Evolutionary conservation across 2,329 filamentous ascomycete species (phyloP), one percentile per base, ranked within the genome.

Genomic region (Penicillium digitatum): DNA sequence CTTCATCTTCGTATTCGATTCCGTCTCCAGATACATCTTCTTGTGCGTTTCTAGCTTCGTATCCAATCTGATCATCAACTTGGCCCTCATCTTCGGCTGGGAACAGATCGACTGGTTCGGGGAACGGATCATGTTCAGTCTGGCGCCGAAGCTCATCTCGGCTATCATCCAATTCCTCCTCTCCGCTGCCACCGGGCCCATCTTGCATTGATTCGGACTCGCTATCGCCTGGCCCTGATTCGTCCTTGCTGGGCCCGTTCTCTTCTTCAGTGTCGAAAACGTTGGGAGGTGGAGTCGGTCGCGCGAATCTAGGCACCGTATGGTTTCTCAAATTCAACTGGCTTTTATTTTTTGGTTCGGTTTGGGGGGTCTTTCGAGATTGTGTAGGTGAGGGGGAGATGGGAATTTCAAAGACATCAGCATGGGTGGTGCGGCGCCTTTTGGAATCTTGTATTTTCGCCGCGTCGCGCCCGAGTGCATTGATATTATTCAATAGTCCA

Each of bases 381-480:
- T 10, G 31, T 12, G n/a, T 20, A 20, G 53, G 27, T 10, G 58
- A 48, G n/a, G 48, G 24, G 5, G 56, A 52, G 18, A n/a, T 12
- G 7, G 60, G 55, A 34, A 63, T 26, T 22, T 60, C 57, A 20
- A 46, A 57, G 27, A 58, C 9, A n/a, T 43, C 20, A n/a, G 38
- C 22, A 38, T 43, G 27, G 5, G 46, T 50, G 9, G 55, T 52
- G 39, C 55, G 48, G 27, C 48, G 51, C 35, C 52, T 44, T 37
- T 44, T 54, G 11, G 34, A 27, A 8, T 51, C 24, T 14, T 14
- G 20, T 50, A 20, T 20, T 35, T 29, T 44, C 11, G 18, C 20
- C 8, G n/a, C 11, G 7, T 44, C 35, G 20, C 8, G 37, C 27
- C 26, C 24, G 20, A 14, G 11, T 6, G 43, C 12, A 12, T 38